phyloP scores from a whole-genome alignment of 495 filamentous ascomycete genomes.

The Pyronema domesticum region DNA sequence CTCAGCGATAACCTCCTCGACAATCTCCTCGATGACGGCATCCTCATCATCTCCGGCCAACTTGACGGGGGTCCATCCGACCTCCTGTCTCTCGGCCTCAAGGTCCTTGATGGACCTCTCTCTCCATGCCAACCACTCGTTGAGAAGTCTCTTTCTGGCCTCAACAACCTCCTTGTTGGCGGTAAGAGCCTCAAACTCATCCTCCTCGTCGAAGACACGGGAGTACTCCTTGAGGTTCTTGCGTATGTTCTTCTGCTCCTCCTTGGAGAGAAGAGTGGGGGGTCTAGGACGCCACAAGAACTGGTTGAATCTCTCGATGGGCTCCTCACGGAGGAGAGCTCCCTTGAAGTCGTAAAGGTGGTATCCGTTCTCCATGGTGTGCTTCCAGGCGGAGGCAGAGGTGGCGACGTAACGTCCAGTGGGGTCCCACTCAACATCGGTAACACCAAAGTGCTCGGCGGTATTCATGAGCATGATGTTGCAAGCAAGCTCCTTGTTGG shows the following conservation, averaged over 20 bases:
- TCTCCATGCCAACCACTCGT: slow-evolving; percentile 82
- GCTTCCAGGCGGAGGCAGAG: slow-evolving; percentile 86
- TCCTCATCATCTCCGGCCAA: slow-evolving; percentile 30
- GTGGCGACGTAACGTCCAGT: slow-evolving; percentile 85
- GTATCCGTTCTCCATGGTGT: slow-evolving; percentile 98
- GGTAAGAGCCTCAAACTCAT: slow-evolving; percentile 73
- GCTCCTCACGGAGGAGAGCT: slow-evolving; percentile 73
- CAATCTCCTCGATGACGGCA: slow-evolving; percentile 63
- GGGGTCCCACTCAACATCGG: slow-evolving; percentile 94
- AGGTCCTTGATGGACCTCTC: slow-evolving; percentile 55
- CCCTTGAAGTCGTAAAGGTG: slow-evolving; percentile 95
- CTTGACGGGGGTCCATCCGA: slow-evolving; percentile 42
- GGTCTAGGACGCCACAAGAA: slow-evolving; percentile 86
- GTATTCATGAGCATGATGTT: slow-evolving; percentile 87
- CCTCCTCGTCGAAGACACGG: slow-evolving; percentile 85
- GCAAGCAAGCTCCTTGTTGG: slow-evolving; percentile 81
- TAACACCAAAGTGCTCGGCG: slow-evolving; percentile 89
- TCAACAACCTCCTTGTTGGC: slow-evolving; percentile 89
- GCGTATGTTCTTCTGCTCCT: slow-evolving; percentile 92
- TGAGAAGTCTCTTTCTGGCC: slow-evolving; percentile 59
- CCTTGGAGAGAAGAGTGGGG: slow-evolving; percentile 67
- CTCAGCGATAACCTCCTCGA: slow-evolving; percentile 58
- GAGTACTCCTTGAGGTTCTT: slow-evolving; percentile 96
- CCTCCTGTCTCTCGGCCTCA: slow-evolving; percentile 47
- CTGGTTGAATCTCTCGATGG: slow-evolving; percentile 94